A percentile compares a stretch with the other conserved stretches of the same genome.
phyloP scores from a whole-genome alignment of 1,284 basidiomycete species.

The Tremellales sp. region DNA sequence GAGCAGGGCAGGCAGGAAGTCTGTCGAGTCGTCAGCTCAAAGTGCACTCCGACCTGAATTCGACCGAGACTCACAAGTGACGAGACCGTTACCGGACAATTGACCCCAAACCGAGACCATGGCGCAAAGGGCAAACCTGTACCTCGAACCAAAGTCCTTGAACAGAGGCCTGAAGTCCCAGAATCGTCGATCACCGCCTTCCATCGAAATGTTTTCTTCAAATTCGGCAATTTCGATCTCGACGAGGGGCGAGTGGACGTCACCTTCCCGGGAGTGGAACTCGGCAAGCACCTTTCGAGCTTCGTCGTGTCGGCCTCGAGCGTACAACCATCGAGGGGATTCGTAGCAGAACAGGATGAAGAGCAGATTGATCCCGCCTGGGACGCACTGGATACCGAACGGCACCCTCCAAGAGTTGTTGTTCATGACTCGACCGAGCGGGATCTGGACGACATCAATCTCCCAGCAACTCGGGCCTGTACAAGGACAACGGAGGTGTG shows the following conservation, averaged over 20 bases:
- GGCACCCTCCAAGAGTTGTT: slow-evolving; percentile 24
- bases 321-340: slow-evolving; percentile 52
- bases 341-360: too few relatives aligned
- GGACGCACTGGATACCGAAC: slow-evolving; percentile 47
- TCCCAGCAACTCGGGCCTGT: not conserved
- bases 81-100: slow-evolving; percentile 31
- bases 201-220: slow-evolving; percentile 41
- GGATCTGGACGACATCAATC: slow-evolving; percentile 16
- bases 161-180: slow-evolving; percentile 59
- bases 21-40: slow-evolving; percentile 1
- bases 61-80: slow-evolving; percentile 31
- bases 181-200: slow-evolving; percentile 43
- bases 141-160: slow-evolving; percentile 51
- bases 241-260: slow-evolving; percentile 54
- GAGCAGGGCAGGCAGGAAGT: slow-evolving; percentile 26
- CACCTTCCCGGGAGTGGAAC: slow-evolving; percentile 53
- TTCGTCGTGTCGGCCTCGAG: slow-evolving; percentile 14
- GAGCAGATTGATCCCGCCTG: too few relatives aligned
- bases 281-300: slow-evolving; percentile 19
- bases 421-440: too few relatives aligned
- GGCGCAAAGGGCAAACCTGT: slow-evolving; percentile 54
- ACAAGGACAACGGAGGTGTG: not conserved
- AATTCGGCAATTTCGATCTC: slow-evolving; percentile 57
- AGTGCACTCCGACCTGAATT: slow-evolving; percentile 49
- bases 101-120: slow-evolving; percentile 40